phyloP scores from a whole-genome alignment of 2,329 filamentous ascomycete genomes.

The Lomentospora prolificans region DNA sequence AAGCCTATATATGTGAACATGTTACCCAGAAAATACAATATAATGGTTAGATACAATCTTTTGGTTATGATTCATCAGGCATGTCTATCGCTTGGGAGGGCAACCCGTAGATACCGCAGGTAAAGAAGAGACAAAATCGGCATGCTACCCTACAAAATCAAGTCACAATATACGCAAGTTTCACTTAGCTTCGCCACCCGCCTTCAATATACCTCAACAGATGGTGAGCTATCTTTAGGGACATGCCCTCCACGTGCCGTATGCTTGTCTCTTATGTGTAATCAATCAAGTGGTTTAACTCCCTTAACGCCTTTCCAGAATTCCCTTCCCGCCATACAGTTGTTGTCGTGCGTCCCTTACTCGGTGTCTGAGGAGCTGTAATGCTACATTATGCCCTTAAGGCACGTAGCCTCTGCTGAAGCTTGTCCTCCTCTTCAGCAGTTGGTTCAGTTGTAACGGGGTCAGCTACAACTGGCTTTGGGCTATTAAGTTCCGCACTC shows the following conservation, averaged over 20 bases:
- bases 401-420: constrained; percentile 51
- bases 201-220: too few species aligned
- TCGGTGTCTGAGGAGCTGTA: background rate
- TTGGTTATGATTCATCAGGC: too few species aligned
- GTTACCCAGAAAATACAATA: background rate
- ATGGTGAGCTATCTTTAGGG: too few species aligned
- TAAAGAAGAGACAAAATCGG: too few species aligned
- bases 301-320: background rate
- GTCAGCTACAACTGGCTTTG: constrained; percentile 46
- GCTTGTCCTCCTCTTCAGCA: constrained; percentile 68
- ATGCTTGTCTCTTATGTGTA: too few species aligned
- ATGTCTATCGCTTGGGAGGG: too few species aligned
- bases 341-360: background rate
- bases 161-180: too few species aligned
- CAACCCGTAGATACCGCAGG: too few species aligned
- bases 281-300: too few species aligned
- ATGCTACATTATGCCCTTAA: constrained; percentile 34
- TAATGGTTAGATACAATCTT: too few species aligned
- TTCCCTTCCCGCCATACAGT: background rate
- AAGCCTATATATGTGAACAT: constrained; percentile 68
- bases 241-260: background rate
- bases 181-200: too few species aligned
- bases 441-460: constrained; percentile 56
- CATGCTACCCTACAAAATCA: too few species aligned
- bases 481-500: constrained; percentile 58